Conservation (phyloP, 2,329 filamentous ascomycete genomes). For the Diplodia mutila region DNA sequence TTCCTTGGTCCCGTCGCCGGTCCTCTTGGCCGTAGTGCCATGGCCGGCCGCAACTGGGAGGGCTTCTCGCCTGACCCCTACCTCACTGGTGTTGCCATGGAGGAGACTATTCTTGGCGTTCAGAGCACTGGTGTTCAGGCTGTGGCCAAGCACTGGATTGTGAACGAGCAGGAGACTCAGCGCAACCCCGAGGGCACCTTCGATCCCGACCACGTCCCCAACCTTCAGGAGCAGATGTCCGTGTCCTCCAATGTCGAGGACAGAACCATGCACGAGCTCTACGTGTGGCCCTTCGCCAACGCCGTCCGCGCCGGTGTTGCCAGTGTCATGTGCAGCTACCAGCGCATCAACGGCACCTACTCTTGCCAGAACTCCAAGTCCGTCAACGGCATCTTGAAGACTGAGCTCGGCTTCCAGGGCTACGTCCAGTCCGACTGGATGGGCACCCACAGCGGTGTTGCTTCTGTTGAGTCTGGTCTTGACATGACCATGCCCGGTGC, state of each 20-base stretch:
- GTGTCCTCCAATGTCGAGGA: constrained; percentile 67
- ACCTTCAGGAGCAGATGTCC: constrained; percentile 40
- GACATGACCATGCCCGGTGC: constrained; percentile 30
- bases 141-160: constrained; percentile 54
- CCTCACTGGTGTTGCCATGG: constrained; percentile 48
- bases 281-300: constrained; percentile 78
- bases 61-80: constrained; percentile 56
- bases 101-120: constrained; percentile 50
- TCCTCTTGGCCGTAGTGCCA: constrained; percentile 47
- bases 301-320: constrained; percentile 68
- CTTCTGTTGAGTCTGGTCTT: constrained; percentile 36
- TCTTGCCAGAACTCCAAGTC: constrained; percentile 51
- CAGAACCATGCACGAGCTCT: constrained; percentile 74
- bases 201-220: constrained; percentile 27
- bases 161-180: constrained; percentile 69
- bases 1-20: constrained; percentile 50
- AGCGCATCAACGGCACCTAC: constrained; percentile 42
- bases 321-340: constrained; percentile 55
- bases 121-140: constrained; percentile 50
- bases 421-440: constrained; percentile 32
- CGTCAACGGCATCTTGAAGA: constrained; percentile 51
- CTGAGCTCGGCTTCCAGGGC: constrained; percentile 51
- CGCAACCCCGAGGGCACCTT: constrained; percentile 61
- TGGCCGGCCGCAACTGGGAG: constrained; percentile 54
- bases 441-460: constrained; percentile 36